Base-by-base conservation (phyloP, 495 filamentous ascomycete species). In the Penicillium cataractarum region DNA sequence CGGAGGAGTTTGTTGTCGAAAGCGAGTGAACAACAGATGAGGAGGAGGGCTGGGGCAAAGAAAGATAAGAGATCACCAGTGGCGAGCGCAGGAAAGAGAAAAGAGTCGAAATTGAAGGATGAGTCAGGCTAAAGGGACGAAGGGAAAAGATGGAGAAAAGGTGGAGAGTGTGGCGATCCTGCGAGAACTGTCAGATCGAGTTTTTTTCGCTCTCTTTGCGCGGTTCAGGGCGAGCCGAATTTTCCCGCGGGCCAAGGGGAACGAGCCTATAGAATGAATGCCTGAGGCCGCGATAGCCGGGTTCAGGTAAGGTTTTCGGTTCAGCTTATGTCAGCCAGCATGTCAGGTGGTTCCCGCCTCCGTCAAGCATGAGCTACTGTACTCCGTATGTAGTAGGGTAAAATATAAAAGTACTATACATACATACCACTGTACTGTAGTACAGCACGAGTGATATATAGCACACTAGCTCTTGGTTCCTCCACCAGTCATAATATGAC, bases 171-270 rank as follows among this genome's bases (percentile, higher is more conserved):
- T 68, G 65, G 65, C 64, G 64, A 69, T 67, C 64, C 40, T 60
- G 60, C 57, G 35, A 54, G 57, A 69, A 66, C 62, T 31, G 65
- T 63, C 57, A 63, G 54, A 65, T 62, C 55, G 62, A 67, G 54
- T 24, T 66, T 65, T 66, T 60, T 62, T n/a, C n/a, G n/a, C 44
- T 12, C n/a, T 21, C 12, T 37, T 42, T 55, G 56, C 59, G 49
- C 63, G 65, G 70, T 53, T 72, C 70, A 72, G 70, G 70, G 54
- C 67, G 29, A 57, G 33, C 35, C 70, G 70, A 65, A 54, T 35
- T 56, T 67, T 71, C 53, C 66, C 49, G 49, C 70, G 60, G 61
- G 35, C 12, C 21, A 52, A 52, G 27, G 49, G 27, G 49, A 52
- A 52, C 49, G 12, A 12, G 49, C 57, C 63, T 64, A 61, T 63